These are phyloP conservation scores for Nevesoporus exiguus DNA, from an alignment of 768 basidiomycete genomes.

Conservation along the genomic window DNA sequence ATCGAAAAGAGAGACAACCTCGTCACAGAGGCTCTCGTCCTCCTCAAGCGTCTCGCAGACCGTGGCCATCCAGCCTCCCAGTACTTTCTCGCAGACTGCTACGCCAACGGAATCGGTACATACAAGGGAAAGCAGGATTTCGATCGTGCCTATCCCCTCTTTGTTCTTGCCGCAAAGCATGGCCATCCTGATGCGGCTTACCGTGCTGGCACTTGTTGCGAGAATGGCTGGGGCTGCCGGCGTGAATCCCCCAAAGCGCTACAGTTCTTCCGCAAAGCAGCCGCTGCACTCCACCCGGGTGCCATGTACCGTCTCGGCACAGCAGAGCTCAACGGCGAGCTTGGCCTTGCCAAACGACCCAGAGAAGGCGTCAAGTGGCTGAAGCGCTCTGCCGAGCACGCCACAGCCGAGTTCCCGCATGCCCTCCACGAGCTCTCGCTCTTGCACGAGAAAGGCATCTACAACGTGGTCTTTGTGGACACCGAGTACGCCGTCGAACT, in stretches of 20 bases:
- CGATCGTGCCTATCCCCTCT: constrained; percentile 94
- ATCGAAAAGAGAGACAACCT: constrained; percentile 83
- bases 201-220: constrained; percentile 95
- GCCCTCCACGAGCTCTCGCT: constrained; percentile 93
- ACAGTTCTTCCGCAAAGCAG: constrained; percentile 91
- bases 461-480: constrained; percentile 97
- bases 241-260: constrained; percentile 89
- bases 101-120: constrained; percentile 96
- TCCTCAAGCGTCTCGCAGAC: constrained; percentile 90
- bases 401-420: constrained; percentile 93
- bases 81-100: constrained; percentile 98
- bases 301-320: constrained; percentile 97
- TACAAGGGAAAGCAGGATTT: constrained; percentile 90
- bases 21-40: constrained; percentile 78
- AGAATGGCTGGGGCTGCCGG: constrained; percentile 98
- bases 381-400: constrained; percentile 92
- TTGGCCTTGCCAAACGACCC: constrained; percentile 79
- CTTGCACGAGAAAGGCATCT: constrained; percentile 94
- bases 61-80: constrained; percentile 92
- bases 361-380: constrained; percentile 99
- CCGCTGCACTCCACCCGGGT: constrained; percentile 85
- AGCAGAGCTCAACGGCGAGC: constrained; percentile 93
- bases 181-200: constrained; percentile 95
- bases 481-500: constrained; percentile 93
- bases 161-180: constrained; percentile 94